Base-by-base conservation (phyloP, 2,329 filamentous ascomycete genomes). In the Pezicula carpinea region DNA sequence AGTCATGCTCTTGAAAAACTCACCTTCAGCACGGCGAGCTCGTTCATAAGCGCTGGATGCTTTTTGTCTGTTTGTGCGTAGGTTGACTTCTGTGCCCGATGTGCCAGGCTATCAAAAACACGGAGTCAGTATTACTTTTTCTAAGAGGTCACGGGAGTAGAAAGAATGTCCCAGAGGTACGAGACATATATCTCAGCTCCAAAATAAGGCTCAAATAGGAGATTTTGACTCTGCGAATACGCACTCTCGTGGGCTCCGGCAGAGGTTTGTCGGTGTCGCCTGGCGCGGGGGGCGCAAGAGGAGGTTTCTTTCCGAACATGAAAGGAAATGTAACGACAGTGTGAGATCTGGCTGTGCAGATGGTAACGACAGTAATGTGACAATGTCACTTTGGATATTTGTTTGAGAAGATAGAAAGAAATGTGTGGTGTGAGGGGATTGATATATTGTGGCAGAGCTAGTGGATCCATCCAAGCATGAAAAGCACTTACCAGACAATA, bases 21-120 rank as follows among this genome's bases (percentile, higher is more conserved):
- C n/a, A n/a, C n/a, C n/a, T n/a, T n/a, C 58, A 17, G 56, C 57
- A 42, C 51, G 35, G 17, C 53, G 55, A 10, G 58, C 56, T 6
- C 51, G 47, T 13, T 55, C 47, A 46, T 53, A 58, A 5, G 58
- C 52, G 5, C 47, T 49, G 11, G 46, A 49, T 22, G 58, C 54
- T 29, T 55, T 58, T 41, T 54, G 36, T 8, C 53, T 48, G 43
- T 55, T 48, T 13, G 48, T 46, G n/a, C 55, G 53, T 15, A 59
- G 56, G n/a, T 50, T 39, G 4, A 52, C 32, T 47, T 21, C 19
- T 15, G 35, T 39, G 35, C 35, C 35, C 13, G 35, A 39, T 39
- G 35, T 39, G 21, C 35, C 35, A 11, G n/a, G n/a, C n/a, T n/a
- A n/a, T 29, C 7, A 29, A 3, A 11, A 11, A 8, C 13, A 10